Evolutionary conservation across 1,139 yeast genomes (phyloP).

Genomic region (Yamadazyma oceani): DNA sequence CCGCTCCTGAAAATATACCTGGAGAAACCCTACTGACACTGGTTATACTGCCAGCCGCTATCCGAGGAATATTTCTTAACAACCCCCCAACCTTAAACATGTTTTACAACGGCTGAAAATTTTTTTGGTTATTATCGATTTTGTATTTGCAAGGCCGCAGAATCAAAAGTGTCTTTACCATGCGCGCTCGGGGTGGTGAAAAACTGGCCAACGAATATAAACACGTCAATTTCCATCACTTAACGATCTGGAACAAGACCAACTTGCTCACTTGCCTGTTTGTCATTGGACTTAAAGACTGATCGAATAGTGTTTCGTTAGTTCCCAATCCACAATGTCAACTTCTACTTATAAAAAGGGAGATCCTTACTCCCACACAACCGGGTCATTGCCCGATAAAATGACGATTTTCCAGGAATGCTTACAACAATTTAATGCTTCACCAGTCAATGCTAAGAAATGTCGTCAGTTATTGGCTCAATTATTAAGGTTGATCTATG

Average conservation of each 20-base stretch:
- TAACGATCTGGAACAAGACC: too few species aligned
- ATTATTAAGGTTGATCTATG: conserved; percentile 68
- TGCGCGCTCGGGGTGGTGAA: neutral
- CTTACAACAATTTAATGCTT: conserved; percentile 86
- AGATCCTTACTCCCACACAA: conserved; percentile 61
- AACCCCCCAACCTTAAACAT: neutral
- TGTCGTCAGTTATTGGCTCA: conserved; percentile 79
- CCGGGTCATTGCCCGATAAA: conserved; percentile 71
- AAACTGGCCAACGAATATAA: conserved; percentile 14
- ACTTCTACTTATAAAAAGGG: conserved; percentile 89
- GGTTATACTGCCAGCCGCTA: neutral
- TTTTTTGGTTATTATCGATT: too few species aligned
- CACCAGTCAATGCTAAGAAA: conserved; percentile 85
- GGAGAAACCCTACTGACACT: too few species aligned
- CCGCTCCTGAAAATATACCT: neutral
- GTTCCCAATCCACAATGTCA: too few species aligned
- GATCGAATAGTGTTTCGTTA: neutral
- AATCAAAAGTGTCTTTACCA: too few species aligned
- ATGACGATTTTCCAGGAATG: conserved; percentile 98
- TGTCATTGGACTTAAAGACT: too few species aligned
- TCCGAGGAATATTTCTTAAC: neutral
- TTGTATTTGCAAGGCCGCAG: too few species aligned
- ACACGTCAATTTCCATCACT: conserved; percentile 11
- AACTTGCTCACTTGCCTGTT: too few species aligned
- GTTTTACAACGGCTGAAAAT: neutral